phyloP scores from a whole-genome alignment of 106 monocot species.

The Dioscorea zingiberensis region DNA sequence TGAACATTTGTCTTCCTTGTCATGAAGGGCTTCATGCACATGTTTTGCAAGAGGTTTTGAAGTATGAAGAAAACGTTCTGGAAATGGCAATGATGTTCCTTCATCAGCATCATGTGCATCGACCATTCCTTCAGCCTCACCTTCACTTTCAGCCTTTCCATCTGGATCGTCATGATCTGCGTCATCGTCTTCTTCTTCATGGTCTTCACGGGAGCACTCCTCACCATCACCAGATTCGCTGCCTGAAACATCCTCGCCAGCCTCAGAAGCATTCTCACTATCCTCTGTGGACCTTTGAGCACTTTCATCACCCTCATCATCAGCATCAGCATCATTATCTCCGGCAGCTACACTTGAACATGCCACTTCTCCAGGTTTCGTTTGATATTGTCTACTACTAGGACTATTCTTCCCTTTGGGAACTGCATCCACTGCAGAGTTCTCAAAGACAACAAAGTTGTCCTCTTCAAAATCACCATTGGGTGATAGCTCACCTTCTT shows the following conservation, averaged over 20 bases:
- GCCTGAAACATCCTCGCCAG: constrained; percentile 78
- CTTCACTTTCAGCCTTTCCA: constrained; percentile 85
- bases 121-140: constrained; percentile 73
- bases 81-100: constrained; percentile 47
- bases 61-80: constrained; percentile 50
- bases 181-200: constrained; percentile 76
- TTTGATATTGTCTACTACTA: constrained; percentile 32
- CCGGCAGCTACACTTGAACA: constrained; percentile 38
- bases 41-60: constrained; percentile 78
- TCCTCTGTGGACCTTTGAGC: constrained; percentile 84
- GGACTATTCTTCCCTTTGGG: constrained; percentile 42
- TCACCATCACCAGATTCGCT: constrained; percentile 93
- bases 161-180: constrained; percentile 66
- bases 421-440: constrained; percentile 16
- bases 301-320: constrained; percentile 92
- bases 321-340: constrained; percentile 86
- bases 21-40: constrained; percentile 50
- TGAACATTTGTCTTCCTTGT: constrained; percentile 48
- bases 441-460: constrained; percentile 71
- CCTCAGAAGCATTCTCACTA: constrained; percentile 94
- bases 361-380: constrained; percentile 24
- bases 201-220: constrained; percentile 82
- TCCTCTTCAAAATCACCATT: constrained; percentile 97
- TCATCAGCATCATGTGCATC: constrained; percentile 67
- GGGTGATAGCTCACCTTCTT: constrained; percentile 94